A percentile compares a stretch with the other conserved stretches of the same genome.
phyloP scores from a whole-genome alignment of 2,329 filamentous ascomycete species.

The Alternaria viburni region DNA sequence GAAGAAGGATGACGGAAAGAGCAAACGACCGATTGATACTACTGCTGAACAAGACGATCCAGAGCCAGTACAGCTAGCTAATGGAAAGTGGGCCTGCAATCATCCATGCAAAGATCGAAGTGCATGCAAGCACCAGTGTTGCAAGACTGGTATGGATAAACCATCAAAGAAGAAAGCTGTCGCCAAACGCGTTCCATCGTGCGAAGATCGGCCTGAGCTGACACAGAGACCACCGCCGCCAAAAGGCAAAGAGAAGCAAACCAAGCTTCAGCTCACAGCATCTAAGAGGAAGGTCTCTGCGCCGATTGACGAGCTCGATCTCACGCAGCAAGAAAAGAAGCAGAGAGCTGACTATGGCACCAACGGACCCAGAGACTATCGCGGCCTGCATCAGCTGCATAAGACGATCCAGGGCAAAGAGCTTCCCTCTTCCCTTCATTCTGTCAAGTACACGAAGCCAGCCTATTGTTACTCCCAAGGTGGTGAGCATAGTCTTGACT shows the following conservation, averaged over 20 bases:
- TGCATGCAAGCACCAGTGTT: slow-evolving; percentile 74
- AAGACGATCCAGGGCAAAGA: slow-evolving; percentile 30
- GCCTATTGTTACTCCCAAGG: slow-evolving; percentile 33
- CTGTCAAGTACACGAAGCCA: slow-evolving; percentile 37
- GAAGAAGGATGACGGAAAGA: slow-evolving; percentile 4
- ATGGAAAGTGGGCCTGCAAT: slow-evolving; percentile 77
- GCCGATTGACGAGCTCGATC: slow-evolving; percentile 38
- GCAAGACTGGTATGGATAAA: slow-evolving; percentile 72
- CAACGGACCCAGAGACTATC: slow-evolving; percentile 26
- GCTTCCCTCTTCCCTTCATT: slow-evolving; percentile 24
- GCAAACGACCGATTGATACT: not conserved
- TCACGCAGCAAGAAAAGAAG: slow-evolving; percentile 42
- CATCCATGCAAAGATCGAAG: slow-evolving; percentile 70
- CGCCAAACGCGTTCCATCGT: slow-evolving; percentile 29
- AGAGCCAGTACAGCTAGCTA: slow-evolving; percentile 63
- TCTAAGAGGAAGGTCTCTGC: slow-evolving; percentile 34
- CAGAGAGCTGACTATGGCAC: slow-evolving; percentile 22
- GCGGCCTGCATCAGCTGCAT: slow-evolving; percentile 34
- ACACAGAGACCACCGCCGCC: not conserved
- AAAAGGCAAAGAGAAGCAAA: slow-evolving; percentile 29
- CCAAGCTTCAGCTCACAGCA: slow-evolving; percentile 33
- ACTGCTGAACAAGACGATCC: slow-evolving; percentile 13
- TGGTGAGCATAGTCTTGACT: slow-evolving; percentile 30
- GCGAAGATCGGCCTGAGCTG: slow-evolving; percentile 9
- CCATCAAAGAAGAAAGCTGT: slow-evolving; percentile 56